These are phyloP conservation scores for Exutisphaerella laricina DNA, from an alignment of 2,329 filamentous ascomycete species.

Conservation along the genomic window DNA sequence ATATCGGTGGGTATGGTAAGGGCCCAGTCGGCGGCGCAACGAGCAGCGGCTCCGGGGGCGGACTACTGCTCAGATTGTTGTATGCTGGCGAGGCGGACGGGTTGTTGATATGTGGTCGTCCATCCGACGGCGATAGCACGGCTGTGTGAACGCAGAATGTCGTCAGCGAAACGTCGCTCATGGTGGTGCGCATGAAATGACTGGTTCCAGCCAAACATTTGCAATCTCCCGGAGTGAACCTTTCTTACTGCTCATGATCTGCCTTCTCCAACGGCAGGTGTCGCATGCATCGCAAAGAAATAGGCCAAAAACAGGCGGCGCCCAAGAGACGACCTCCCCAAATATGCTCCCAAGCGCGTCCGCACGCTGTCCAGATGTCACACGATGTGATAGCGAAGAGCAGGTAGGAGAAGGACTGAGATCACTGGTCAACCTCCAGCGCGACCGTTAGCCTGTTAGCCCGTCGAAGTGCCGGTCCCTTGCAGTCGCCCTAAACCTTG, in stretches of 20 bases:
- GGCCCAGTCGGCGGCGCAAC: constrained; percentile 27
- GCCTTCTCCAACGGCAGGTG: neutral
- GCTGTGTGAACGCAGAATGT: constrained; percentile 24
- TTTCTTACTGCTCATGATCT: constrained; percentile 3
- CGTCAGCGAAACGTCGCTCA: constrained; percentile 21
- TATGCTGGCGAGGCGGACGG: constrained; percentile 17
- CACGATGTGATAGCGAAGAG: neutral
- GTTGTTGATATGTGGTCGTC: constrained; percentile 16
- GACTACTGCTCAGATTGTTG: constrained; percentile 24
- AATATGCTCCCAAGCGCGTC: neutral
- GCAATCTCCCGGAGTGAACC: constrained; percentile 4
- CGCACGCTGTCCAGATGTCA: neutral
- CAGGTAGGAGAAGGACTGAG: too few species aligned
- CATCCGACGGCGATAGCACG: constrained; percentile 26
- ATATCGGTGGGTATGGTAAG: constrained; percentile 5
- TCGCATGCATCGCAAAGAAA: neutral
- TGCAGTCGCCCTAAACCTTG: too few species aligned
- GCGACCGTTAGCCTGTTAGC: too few species aligned
- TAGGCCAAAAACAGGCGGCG: neutral
- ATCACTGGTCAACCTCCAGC: too few species aligned
- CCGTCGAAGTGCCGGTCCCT: too few species aligned
- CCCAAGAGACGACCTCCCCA: neutral
- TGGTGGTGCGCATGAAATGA: constrained; percentile 7
- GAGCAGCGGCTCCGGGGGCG: constrained; percentile 31
- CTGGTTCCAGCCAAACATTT: neutral